Conservation (phyloP, 2,329 filamentous ascomycete genomes). For the Pseudocercospora cruenta region DNA sequence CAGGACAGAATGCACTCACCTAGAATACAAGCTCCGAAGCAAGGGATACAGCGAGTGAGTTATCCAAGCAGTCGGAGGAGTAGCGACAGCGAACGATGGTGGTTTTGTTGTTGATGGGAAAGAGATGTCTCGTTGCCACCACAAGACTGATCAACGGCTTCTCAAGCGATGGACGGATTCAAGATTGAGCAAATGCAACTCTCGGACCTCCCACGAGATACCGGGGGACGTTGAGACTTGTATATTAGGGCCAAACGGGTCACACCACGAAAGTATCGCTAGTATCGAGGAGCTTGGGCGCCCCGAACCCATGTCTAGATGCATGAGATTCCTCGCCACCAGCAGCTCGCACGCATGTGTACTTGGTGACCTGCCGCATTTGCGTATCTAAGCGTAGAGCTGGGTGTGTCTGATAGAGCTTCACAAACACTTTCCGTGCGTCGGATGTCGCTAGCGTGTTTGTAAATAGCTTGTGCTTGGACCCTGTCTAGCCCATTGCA, state of each 20-base stretch:
- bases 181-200: conserved; percentile 11
- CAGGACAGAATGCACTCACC: background rate
- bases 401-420: conserved; percentile 16
- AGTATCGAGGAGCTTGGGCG: conserved; percentile 16
- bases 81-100: conserved; percentile 8
- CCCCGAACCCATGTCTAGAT: conserved; percentile 5
- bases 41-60: conserved; percentile 18
- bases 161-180: conserved; percentile 4
- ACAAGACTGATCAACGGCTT: conserved; percentile 6
- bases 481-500: conserved; percentile 3
- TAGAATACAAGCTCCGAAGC: conserved; percentile 1
- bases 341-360: conserved; percentile 6
- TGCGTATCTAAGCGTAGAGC: conserved; percentile 11
- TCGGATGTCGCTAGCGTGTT: conserved; percentile 7
- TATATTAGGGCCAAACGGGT: conserved; percentile 14
- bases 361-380: conserved; percentile 7
- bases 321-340: conserved; percentile 14
- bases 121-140: background rate
- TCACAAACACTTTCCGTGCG: conserved; percentile 3
- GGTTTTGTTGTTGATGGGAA: background rate
- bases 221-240: conserved; percentile 16
- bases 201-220: conserved; percentile 10
- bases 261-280: conserved; percentile 12
- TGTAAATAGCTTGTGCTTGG: conserved; percentile 8
- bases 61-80: background rate